Percentiles rank a stretch among this genome's conserved stretches.
Conservation (phyloP, 768 basidiomycete species). For the Tricholomella constricta region DNA sequence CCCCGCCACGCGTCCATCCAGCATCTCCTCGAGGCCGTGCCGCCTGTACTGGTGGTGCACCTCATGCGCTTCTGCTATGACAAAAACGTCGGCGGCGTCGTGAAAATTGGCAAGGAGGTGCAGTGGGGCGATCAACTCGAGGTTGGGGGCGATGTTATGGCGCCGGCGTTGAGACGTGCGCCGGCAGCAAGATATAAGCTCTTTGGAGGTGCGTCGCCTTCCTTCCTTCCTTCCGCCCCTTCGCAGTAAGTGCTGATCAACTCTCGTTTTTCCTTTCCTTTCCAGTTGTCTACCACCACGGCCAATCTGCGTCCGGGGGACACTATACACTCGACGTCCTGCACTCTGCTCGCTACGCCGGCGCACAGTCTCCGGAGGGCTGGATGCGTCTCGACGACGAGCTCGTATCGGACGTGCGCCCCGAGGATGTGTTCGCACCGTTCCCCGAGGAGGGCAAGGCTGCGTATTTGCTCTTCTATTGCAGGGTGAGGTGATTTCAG, state of each 20-base stretch:
- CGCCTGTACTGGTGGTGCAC: slow-evolving; percentile 84
- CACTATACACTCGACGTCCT: slow-evolving; percentile 95
- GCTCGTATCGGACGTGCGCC: slow-evolving; percentile 70
- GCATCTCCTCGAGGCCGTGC: slow-evolving; percentile 76
- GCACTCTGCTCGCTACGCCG: slow-evolving; percentile 61
- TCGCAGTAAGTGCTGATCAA: neutral
- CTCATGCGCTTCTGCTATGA: slow-evolving; percentile 93
- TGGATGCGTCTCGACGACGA: slow-evolving; percentile 98
- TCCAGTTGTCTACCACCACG: slow-evolving; percentile 91
- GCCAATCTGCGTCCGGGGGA: slow-evolving; percentile 85
- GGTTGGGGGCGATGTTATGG: slow-evolving; percentile 71
- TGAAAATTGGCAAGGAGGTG: slow-evolving; percentile 85
- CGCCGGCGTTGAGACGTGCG: slow-evolving; percentile 46
- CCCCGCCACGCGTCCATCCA: slow-evolving; percentile 70
- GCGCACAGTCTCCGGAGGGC: slow-evolving; percentile 43
- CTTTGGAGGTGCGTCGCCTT: slow-evolving; percentile 66
- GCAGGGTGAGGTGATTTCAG: slow-evolving; percentile 44
- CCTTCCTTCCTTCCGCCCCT: neutral
- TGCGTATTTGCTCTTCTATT: slow-evolving; percentile 89
- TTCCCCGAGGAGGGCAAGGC: slow-evolving; percentile 59
- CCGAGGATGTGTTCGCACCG: slow-evolving; percentile 72
- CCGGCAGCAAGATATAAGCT: slow-evolving; percentile 69
- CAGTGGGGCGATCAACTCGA: slow-evolving; percentile 77
- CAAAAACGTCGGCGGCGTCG: slow-evolving; percentile 67
- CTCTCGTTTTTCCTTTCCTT: no score